Evolutionary conservation across 352 stramenopile genomes (phyloP).

Genomic region (Pythium rhizo-oryzae): DNA sequence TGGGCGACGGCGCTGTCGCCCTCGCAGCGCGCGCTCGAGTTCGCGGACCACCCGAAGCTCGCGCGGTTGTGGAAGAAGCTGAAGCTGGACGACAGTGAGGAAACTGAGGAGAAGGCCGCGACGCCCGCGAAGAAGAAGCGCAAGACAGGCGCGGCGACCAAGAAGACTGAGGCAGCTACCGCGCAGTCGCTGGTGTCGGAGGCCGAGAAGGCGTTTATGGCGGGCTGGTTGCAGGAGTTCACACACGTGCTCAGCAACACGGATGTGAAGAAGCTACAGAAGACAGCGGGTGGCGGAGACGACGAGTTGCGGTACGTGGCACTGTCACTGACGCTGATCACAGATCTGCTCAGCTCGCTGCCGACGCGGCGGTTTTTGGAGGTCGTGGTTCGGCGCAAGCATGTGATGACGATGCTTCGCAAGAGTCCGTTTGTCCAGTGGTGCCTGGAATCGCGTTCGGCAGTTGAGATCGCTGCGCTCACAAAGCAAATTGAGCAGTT

Average conservation of each 20-base stretch:
- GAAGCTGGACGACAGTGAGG: constrained; percentile 16
- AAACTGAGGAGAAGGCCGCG: constrained; percentile 11
- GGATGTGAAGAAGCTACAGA: constrained; percentile 26
- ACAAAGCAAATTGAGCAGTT: constrained; percentile 68
- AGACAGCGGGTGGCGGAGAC: constrained; percentile 7
- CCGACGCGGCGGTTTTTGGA: constrained; percentile 90
- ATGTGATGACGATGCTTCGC: constrained; percentile 48
- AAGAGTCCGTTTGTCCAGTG: constrained; percentile 46
- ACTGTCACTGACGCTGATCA: constrained; percentile 77
- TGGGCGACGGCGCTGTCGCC: constrained; percentile 58
- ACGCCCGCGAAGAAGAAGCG: background rate
- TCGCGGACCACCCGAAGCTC: constrained; percentile 65
- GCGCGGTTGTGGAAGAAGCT: constrained; percentile 65
- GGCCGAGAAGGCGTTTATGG: constrained; percentile 29
- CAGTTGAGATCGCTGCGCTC: constrained; percentile 44
- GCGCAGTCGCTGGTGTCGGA: background rate
- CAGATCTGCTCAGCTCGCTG: constrained; percentile 87
- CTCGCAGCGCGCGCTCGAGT: constrained; percentile 64
- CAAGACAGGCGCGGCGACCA: background rate
- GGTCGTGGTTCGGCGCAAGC: constrained; percentile 63
- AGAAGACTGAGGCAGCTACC: background rate
- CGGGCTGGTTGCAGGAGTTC: constrained; percentile 51
- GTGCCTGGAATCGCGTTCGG: constrained; percentile 33
- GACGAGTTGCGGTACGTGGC: constrained; percentile 45
- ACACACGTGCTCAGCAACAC: constrained; percentile 34